Evolutionary conservation across 139 green algal genomes (phyloP).

Genomic region (Asterochloris erici): DNA sequence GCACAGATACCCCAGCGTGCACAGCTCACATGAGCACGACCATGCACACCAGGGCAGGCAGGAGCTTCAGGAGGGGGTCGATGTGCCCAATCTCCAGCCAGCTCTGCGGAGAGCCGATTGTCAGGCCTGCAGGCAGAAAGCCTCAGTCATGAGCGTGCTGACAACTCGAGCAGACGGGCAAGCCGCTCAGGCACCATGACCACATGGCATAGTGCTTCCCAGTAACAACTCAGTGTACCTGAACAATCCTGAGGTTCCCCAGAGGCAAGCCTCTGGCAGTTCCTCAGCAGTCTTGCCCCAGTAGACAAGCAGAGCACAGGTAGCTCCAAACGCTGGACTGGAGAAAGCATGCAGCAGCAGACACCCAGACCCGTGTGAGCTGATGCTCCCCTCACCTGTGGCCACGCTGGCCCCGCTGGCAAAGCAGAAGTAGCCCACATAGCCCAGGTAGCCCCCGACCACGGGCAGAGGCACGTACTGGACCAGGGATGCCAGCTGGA

Average conservation of each 20-base stretch:
- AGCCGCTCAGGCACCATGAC: too few relatives aligned
- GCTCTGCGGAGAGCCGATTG: slow-evolving; percentile 25
- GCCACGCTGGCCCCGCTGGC: slow-evolving; percentile 46
- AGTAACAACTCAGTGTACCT: too few relatives aligned
- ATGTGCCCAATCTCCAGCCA: slow-evolving; percentile 35
- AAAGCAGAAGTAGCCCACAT: slow-evolving; percentile 67
- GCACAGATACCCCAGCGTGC: neutral
- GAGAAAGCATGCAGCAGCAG: too few relatives aligned
- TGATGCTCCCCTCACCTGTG: neutral
- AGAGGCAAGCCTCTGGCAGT: neutral
- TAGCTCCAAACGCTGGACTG: too few relatives aligned
- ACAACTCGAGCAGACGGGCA: neutral
- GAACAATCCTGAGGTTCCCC: too few relatives aligned
- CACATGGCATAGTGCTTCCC: too few relatives aligned
- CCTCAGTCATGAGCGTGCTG: neutral
- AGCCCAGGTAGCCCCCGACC: slow-evolving; percentile 56
- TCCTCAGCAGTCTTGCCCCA: neutral
- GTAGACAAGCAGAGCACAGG: too few relatives aligned
- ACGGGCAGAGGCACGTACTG: slow-evolving; percentile 78
- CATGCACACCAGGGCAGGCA: slow-evolving; percentile 36
- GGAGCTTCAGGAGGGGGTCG: slow-evolving; percentile 52
- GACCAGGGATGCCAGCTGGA: slow-evolving; percentile 63
- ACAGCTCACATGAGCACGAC: slow-evolving; percentile 43
- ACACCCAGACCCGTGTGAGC: too few relatives aligned
- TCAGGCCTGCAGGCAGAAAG: slow-evolving; percentile 1